phyloP scores from a whole-genome alignment of 129 eudicot genomes.

The Ambrosia trifida region DNA sequence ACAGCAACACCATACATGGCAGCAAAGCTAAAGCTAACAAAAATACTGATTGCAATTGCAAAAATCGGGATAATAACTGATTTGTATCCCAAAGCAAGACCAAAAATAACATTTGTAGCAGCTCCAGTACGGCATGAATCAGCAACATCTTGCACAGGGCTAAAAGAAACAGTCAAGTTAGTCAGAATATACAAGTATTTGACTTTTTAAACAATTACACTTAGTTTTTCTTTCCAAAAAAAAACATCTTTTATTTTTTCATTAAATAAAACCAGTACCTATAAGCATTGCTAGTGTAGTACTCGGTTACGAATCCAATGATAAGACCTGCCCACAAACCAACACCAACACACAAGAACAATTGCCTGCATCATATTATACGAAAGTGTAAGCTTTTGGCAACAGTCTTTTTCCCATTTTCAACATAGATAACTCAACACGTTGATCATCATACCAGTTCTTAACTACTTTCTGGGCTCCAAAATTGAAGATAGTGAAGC shows the following conservation, averaged over 20 bases:
- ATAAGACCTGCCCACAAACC: slow-evolving; percentile 94
- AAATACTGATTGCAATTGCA: slow-evolving; percentile 75
- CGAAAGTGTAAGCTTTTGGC: slow-evolving; percentile 18
- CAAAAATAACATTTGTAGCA: slow-evolving; percentile 84
- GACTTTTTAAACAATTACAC: slow-evolving; percentile 1
- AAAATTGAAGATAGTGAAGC: slow-evolving; percentile 81
- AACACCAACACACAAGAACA: slow-evolving; percentile 76
- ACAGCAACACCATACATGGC: slow-evolving; percentile 92
- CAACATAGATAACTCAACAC: not conserved
- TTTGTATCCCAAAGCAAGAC: slow-evolving; percentile 83
- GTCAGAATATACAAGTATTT: not conserved
- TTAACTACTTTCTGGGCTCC: slow-evolving; percentile 75
- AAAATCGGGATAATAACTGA: slow-evolving; percentile 83
- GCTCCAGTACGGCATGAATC: slow-evolving; percentile 96
- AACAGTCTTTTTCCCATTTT: not conserved
- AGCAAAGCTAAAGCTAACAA: slow-evolving; percentile 74
- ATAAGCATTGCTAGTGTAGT: slow-evolving; percentile 85
- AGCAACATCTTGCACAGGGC: slow-evolving; percentile 93
- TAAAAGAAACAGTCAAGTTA: slow-evolving; percentile 31
- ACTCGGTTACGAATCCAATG: slow-evolving; percentile 83
- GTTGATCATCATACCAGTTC: slow-evolving; percentile 56
- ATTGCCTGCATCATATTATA: slow-evolving; percentile 54
- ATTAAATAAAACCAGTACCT: slow-evolving; percentile 40
- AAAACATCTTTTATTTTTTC: not conserved
- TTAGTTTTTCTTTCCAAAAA: not conserved